phyloP scores from a whole-genome alignment of 129 eudicot genomes.

The Silybum marianum region DNA sequence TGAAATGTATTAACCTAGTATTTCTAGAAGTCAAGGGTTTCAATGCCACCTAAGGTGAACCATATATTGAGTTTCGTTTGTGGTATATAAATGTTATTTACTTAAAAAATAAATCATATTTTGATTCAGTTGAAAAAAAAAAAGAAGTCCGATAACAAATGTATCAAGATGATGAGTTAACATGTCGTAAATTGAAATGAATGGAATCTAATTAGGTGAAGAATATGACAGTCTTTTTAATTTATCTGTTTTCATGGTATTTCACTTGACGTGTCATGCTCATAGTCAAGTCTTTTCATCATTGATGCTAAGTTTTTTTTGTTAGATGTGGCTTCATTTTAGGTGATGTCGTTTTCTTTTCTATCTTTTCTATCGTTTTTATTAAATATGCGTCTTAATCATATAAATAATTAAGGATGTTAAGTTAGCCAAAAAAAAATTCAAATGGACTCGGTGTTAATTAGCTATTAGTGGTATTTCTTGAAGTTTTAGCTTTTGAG shows the following conservation, averaged over 20 bases:
- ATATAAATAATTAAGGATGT: background rate
- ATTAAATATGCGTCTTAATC: background rate
- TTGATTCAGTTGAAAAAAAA: background rate
- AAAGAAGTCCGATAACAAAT: background rate
- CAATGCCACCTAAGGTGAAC: too few species aligned
- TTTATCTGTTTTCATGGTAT: background rate
- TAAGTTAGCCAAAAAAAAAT: background rate
- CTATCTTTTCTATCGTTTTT: background rate
- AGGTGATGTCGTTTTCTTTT: background rate
- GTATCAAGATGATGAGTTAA: background rate
- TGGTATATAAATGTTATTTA: background rate
- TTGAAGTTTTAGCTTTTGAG: background rate
- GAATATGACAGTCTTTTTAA: background rate
- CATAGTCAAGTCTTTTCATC: background rate
- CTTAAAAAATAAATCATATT: background rate
- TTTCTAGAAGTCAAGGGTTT: background rate
- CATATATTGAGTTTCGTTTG: background rate
- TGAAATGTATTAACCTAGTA: background rate
- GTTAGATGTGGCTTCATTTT: background rate
- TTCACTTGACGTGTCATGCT: background rate
- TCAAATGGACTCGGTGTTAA: background rate
- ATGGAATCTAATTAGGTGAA: constrained; percentile 6
- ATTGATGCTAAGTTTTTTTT: background rate
- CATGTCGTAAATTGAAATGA: background rate
- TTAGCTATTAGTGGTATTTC: background rate